Base-by-base conservation (phyloP, 192 early-diverging fungal genomes). In the Chytriomyces sp. region DNA sequence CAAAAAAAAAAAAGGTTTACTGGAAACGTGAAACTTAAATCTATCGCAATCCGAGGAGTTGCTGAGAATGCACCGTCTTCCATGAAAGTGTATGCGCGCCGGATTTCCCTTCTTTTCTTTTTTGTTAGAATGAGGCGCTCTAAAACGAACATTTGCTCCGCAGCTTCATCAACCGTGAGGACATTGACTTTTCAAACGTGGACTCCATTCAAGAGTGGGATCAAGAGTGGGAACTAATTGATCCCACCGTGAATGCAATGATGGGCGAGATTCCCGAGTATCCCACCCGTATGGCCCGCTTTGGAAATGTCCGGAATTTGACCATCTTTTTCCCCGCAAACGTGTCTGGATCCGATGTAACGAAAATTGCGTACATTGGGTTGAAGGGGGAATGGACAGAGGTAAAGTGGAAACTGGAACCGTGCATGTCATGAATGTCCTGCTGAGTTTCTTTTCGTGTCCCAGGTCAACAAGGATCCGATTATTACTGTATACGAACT, bases 301-400 rank as follows among this genome's bases (percentile, higher is more conserved):
- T 97, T 69, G 81, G 85, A 45, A 91, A 87, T 75, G 90, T 97
- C 23, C 85, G 93, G 35, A 91, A 89, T 59, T 79, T 99, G 64
- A 91, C 92, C 1, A 75, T 99, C 71, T 96, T 87, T 78, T 92
- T 99, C 77, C 91, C 92, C 4, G 82, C 80, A 5, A 94, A 94
- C 76, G 94, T 91, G 82, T 13, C 26, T 10, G 92, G 91, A 13
- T 93, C 77, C 46, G 93, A 94, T n/a, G 85, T 85, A 3, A 93
- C 93, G 23, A 83, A 80, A 50, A 87, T 99, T 47, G 83, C 79
- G 18, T 99, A 91, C 74, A 83, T 99, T 82, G 95, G 94, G 10
- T 89, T 99, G 77, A 94, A 95, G 69, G 97, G 97, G 49, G 97
- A 97, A 75, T 96, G 90, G 88, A 91, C 88, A 65, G 87, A 90